Base-by-base conservation (phyloP, 2,329 filamentous ascomycete species). In the Setomelanomma holmii region DNA sequence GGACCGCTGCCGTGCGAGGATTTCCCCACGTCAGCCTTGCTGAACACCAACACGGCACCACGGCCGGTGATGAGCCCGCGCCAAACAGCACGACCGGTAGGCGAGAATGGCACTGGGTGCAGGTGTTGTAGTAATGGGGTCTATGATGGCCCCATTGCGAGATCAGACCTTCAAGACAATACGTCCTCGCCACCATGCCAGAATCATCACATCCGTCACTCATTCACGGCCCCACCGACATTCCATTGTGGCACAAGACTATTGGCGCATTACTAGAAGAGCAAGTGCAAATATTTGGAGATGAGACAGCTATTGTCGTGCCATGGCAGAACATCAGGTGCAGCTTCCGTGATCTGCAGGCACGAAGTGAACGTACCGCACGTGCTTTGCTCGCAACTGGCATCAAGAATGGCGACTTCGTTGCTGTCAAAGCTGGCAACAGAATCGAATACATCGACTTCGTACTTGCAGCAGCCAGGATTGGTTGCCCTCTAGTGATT, bases 341-440 rank as follows among this genome's bases (percentile, higher is more conserved):
- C 33, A 45, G 33, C 21, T 45, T 45, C 23, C 22, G 23, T 8
- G 36, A 41, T 16, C 27, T 48, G 24, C 35, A 48, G 22, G 22
- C 35, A 30, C 34, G 38, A 22, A 48, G 45, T 14, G 38, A 40
- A 35, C 10, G 16, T 3, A 41, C 38, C 4, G 73, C 75, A 6
- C 56, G 70, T 52, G 72, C 69, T 34, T 74, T 92, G 51, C 75
- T 90, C 38, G 82, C 83, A 19, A 81, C 85, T 72, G 87, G 87
- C 2, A 84, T 90, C 49, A 78, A 82, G 38, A 81, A 83, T 20
- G 88, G 88, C 19, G 89, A 91, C 69, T 81, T 87, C 12, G 80
- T 91, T n/a, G 88, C 84, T 35, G 86, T 91, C 60, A 89, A 91
- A 85, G 87, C 88, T 58, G 76, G 81, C 5, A 82, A 84, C 61